Percentiles rank a stretch among this genome's conserved stretches.
These are phyloP conservation scores for Leccinum laetum DNA, from an alignment of 1,284 basidiomycete species.

Conservation along the genomic window DNA sequence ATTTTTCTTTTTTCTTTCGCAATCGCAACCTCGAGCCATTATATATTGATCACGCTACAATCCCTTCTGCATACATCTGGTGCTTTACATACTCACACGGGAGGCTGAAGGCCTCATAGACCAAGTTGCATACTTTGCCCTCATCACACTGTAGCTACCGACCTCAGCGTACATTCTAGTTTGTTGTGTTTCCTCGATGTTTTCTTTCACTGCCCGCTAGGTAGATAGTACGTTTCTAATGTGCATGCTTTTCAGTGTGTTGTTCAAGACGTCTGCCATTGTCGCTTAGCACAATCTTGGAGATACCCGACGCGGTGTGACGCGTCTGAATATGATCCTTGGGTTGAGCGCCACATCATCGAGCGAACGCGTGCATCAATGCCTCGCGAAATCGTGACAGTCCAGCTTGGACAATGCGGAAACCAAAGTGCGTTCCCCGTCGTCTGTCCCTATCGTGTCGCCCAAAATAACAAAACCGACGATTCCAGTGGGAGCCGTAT, in stretches of 20 bases:
- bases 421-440: conserved; percentile 78
- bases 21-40: conserved; percentile 6
- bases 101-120: conserved; percentile 35
- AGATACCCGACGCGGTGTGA: background rate
- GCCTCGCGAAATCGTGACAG: conserved; percentile 87
- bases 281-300: background rate
- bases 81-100: conserved; percentile 28
- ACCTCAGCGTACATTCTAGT: conserved; percentile 21
- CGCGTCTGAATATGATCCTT: conserved; percentile 9
- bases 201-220: conserved; percentile 5
- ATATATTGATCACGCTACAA: conserved; percentile 14
- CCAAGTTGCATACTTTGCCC: conserved; percentile 21
- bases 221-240: conserved; percentile 21
- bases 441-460: conserved; percentile 18
- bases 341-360: conserved; percentile 4
- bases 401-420: conserved; percentile 94
- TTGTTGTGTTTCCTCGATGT: conserved; percentile 24
- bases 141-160: conserved; percentile 16
- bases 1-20: conserved; percentile 4
- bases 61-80: conserved; percentile 14
- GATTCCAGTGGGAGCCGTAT: conserved; percentile 75
- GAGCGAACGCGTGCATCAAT: conserved; percentile 39
- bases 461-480: background rate
- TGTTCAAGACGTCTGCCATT: background rate
- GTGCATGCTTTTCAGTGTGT: conserved; percentile 17